Base-by-base conservation (phyloP, 495 filamentous ascomycete species). In the Xylaria venustula region DNA sequence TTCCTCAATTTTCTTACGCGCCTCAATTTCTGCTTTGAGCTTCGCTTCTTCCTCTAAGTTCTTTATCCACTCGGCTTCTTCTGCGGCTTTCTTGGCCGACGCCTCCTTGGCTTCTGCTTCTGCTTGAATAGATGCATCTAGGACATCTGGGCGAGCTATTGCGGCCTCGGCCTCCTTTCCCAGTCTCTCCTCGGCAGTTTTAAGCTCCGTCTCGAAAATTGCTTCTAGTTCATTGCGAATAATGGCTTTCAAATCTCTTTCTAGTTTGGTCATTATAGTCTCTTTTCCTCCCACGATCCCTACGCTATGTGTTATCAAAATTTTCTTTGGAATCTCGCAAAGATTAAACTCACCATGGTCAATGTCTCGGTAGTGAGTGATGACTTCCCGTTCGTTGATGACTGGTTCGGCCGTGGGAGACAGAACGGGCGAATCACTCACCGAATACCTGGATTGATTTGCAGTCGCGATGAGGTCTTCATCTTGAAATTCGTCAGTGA, bases 101-200 rank as follows among this genome's bases (percentile, higher is more conserved):
- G 70, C 73, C 1, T 62, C 75, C 49, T 75, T 74, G 26, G 76
- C 76, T 51, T 75, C 77, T 9, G 65, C 67, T 54, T 78, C 75
- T 41, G 74, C 76, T 54, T 69, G 73, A 23, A 70, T 62, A 12
- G 65, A 68, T n/a, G 76, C 75, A 19, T 79, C 75, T n/a, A n/a
- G n/a, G n/a, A n/a, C n/a, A n/a, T n/a, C n/a, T n/a, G 77, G 55
- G 49, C 74, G 72, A 11, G 66, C 71, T 40, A 66, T 68, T 41
- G 75, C 73, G 7, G 76, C 73, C 42, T 80, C 77, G 3, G 82
- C 80, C 36, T 84, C 83, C 42, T 71, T 78, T 48, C 74, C 81
- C 26, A 74, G 75, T 62, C 77, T 77, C 48, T 86, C 83, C 6
- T 80, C 83, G 30, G 77, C 78, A 44, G 78, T 81, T 61, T 80